Evolutionary conservation across 495 filamentous ascomycete genomes (phyloP).

Genomic region (Podospora australis): DNA sequence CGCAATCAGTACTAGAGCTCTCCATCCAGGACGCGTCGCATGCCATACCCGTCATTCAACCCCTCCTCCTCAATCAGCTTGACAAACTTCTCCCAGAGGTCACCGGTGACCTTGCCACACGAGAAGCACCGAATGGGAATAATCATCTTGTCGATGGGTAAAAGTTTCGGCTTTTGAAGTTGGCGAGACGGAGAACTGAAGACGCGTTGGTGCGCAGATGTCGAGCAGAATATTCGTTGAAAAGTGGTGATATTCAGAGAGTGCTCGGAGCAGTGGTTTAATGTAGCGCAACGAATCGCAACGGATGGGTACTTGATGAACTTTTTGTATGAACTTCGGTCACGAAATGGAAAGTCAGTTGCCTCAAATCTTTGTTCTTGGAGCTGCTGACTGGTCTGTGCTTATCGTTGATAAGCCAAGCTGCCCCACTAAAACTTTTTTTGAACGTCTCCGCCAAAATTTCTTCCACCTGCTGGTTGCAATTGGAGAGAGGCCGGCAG

Average conservation of each 20-base stretch:
- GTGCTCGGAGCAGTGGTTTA: no score
- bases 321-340: constrained; percentile 3
- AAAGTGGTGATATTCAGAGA: not conserved
- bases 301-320: no score
- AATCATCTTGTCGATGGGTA: constrained; percentile 62
- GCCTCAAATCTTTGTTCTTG: constrained; percentile 18
- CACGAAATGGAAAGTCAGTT: not conserved
- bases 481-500: constrained; percentile 6
- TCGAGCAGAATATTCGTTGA: no score
- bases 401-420: constrained; percentile 28
- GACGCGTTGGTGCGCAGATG: not conserved
- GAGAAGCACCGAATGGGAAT: constrained; percentile 98
- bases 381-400: constrained; percentile 14
- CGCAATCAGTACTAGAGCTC: not conserved
- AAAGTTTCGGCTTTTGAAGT: no score
- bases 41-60: constrained; percentile 65
- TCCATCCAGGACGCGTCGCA: not conserved
- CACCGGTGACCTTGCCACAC: constrained; percentile 95
- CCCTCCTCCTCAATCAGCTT: constrained; percentile 74
- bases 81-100: constrained; percentile 94
- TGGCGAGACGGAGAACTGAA: no score
- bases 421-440: constrained; percentile 30
- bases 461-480: constrained; percentile 19
- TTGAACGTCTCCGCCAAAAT: constrained; percentile 27
- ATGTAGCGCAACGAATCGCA: no score